Percentiles rank a stretch among this genome's conserved stretches.
Evolutionary conservation across 1,284 basidiomycete species (phyloP).

Genomic region (Trichosporon faecale): DNA sequence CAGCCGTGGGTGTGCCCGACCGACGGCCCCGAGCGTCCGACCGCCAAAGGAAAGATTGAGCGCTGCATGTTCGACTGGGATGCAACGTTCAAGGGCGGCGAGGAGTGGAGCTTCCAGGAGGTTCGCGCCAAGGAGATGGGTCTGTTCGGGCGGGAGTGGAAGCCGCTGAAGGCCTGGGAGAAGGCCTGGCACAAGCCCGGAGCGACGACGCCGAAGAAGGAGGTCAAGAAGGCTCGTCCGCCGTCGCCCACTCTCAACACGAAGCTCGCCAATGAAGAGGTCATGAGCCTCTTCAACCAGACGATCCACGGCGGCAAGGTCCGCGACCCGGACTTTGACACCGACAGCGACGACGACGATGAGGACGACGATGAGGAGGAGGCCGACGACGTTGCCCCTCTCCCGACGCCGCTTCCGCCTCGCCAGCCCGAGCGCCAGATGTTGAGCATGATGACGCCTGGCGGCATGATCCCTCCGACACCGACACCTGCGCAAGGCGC

Average conservation of each 20-base stretch:
- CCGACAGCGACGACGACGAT: slow-evolving; percentile 52
- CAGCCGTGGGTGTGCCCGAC: slow-evolving; percentile 45
- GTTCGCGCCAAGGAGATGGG: slow-evolving; percentile 49
- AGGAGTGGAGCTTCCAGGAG: slow-evolving; percentile 54
- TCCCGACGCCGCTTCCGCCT: slow-evolving; percentile 45
- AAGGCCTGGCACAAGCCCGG: slow-evolving; percentile 47
- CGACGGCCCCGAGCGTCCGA: slow-evolving; percentile 41
- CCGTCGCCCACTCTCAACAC: slow-evolving; percentile 72
- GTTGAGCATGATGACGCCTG: slow-evolving; percentile 41
- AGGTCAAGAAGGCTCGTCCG: slow-evolving; percentile 53
- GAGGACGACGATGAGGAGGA: slow-evolving; percentile 50
- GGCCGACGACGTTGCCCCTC: slow-evolving; percentile 33
- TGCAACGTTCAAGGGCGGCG: slow-evolving; percentile 45
- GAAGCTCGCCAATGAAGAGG: slow-evolving; percentile 86
- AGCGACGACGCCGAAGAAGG: slow-evolving; percentile 40
- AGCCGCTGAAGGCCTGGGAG: slow-evolving; percentile 49
- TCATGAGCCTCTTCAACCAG: slow-evolving; percentile 87
- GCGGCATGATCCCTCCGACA: slow-evolving; percentile 48
- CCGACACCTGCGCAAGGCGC: slow-evolving; percentile 44
- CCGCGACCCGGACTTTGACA: slow-evolving; percentile 34
- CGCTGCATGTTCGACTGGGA: slow-evolving; percentile 52
- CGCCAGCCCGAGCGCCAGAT: slow-evolving; percentile 19
- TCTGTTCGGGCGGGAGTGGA: slow-evolving; percentile 45
- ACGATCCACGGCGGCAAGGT: slow-evolving; percentile 58
- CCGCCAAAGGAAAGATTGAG: slow-evolving; percentile 47